These are phyloP conservation scores for Aeminium ludgeri DNA, from an alignment of 495 filamentous ascomycete genomes.

Conservation along the genomic window DNA sequence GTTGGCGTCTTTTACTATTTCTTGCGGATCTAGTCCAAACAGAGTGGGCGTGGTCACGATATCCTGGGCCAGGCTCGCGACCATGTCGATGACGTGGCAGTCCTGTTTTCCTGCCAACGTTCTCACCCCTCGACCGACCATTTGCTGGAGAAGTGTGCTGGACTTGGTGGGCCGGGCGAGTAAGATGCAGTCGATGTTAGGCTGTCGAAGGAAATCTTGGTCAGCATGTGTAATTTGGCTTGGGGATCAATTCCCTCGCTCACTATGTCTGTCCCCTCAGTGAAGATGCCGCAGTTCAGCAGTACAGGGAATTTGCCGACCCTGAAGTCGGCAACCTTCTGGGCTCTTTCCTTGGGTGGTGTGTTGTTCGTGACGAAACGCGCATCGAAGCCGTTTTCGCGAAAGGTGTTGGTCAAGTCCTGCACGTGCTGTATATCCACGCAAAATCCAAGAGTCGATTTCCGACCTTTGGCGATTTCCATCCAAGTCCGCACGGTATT, in stretches of 20 bases:
- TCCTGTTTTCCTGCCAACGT: constrained; percentile 63
- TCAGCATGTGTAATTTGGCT: neutral
- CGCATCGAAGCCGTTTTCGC: constrained; percentile 62
- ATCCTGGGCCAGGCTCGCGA: constrained; percentile 60
- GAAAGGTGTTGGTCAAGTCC: constrained; percentile 57
- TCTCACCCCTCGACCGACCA: constrained; percentile 91
- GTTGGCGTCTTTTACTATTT: constrained; percentile 48
- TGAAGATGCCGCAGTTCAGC: constrained; percentile 90
- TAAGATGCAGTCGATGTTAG: constrained; percentile 88
- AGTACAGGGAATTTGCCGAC: constrained; percentile 67
- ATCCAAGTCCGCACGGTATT: constrained; percentile 75
- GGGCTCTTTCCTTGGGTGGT: constrained; percentile 40
- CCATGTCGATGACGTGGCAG: constrained; percentile 96
- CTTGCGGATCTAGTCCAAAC: constrained; percentile 80
- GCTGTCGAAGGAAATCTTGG: constrained; percentile 18
- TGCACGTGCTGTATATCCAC: constrained; percentile 70
- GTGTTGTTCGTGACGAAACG: constrained; percentile 71
- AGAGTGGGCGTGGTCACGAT: constrained; percentile 81
- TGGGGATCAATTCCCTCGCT: neutral
- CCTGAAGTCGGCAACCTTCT: constrained; percentile 57
- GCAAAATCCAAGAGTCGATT: constrained; percentile 85
- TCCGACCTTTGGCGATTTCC: constrained; percentile 49
- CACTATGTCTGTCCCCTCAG: constrained; percentile 80
- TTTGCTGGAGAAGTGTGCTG: constrained; percentile 80
- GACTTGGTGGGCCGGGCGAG: constrained; percentile 81